These are phyloP conservation scores for Monascus purpureus DNA, from an alignment of 495 filamentous ascomycete genomes.

Conservation along the genomic window DNA sequence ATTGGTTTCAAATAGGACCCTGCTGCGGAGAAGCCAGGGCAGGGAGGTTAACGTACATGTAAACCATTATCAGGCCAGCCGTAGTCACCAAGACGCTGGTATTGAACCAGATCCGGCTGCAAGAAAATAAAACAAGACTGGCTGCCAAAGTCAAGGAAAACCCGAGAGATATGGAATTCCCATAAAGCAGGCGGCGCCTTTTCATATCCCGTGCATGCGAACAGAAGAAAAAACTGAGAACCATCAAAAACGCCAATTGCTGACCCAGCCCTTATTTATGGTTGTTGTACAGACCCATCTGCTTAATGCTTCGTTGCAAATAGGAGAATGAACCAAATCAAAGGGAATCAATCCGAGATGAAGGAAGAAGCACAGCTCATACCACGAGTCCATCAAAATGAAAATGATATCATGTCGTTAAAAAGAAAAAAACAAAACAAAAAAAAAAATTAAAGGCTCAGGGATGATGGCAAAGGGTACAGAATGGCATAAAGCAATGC, in stretches of 20 bases:
- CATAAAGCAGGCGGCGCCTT: slow-evolving; percentile 22
- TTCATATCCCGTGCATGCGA: slow-evolving; percentile 5
- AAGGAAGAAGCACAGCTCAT: slow-evolving; percentile 11
- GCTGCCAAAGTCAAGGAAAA: slow-evolving; percentile 10
- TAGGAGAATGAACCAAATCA: not conserved
- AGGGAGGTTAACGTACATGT: slow-evolving; percentile 70
- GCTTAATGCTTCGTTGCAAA: slow-evolving; percentile 20
- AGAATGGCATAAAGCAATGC: not conserved
- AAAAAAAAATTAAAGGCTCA: slow-evolving; percentile 2
- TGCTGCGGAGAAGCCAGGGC: slow-evolving; percentile 35
- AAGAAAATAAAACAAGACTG: slow-evolving; percentile 21
- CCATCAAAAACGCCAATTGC: slow-evolving; percentile 23
- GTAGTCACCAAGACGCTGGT: slow-evolving; percentile 35
- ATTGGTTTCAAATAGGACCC: slow-evolving; percentile 38
- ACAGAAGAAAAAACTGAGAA: slow-evolving; percentile 14
- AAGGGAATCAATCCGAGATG: slow-evolving; percentile 10
- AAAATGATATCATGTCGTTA: slow-evolving; percentile 26
- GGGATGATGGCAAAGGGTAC: no score
- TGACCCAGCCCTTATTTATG: slow-evolving; percentile 17
- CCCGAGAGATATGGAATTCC: slow-evolving; percentile 20
- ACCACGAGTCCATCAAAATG: slow-evolving; percentile 13
- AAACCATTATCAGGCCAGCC: slow-evolving; percentile 51
- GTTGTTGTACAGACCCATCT: slow-evolving; percentile 16
- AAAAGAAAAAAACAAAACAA: slow-evolving; percentile 8
- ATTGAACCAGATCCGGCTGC: slow-evolving; percentile 24